Evolutionary conservation across 768 basidiomycete species (phyloP), one percentile per base, ranked within the genome.

Genomic region (Tricholoma terreum): DNA sequence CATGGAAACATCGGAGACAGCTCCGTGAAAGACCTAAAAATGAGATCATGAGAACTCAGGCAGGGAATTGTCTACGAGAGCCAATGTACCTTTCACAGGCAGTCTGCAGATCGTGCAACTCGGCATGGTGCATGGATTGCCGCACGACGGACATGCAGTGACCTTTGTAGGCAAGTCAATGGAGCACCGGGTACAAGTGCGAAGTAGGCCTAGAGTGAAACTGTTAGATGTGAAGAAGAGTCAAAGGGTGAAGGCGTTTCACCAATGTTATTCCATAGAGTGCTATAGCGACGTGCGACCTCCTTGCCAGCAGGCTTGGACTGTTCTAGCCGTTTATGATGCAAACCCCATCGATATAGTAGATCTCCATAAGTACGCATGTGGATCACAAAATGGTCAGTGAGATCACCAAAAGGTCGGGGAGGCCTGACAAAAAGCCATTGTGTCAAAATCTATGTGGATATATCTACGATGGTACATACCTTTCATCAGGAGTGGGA

Each of bases 51-150:
- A 30, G 38, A 48, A 60, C 12, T 48, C 9, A 56, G 50, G 22
- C 27, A 22, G 19, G 21, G 15, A 56, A 31, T 12, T 27, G 42
- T 50, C 19, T 43, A 10, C n/a, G 34, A 8, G 2, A 3, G 17
- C 3, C 24, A 2, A 27, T 34, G 24, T 0, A 84, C 91, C 89
- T 79, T 84, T 88, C 56, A 87, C 84, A 6, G 89, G 86, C 30
- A 92, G 79, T 49, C 89, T 80, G 67, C 91, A 92, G 15, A 92
- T 79, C 0, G 88, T 82, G 65, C 91, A 93, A 6, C 70, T 71
- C 1, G 84, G 74, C 67, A 77, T 77, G 4, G 71, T 73, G 42
- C 71, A 76, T n/a, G 73, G 70, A 8, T 70, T 71, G 54, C 71
- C 73, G 58, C 81, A 84, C 27, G 70, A 65, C 22, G 70, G 63